Evolutionary conservation across 768 basidiomycete species (phyloP).

Genomic region (Mycena galericulata): DNA sequence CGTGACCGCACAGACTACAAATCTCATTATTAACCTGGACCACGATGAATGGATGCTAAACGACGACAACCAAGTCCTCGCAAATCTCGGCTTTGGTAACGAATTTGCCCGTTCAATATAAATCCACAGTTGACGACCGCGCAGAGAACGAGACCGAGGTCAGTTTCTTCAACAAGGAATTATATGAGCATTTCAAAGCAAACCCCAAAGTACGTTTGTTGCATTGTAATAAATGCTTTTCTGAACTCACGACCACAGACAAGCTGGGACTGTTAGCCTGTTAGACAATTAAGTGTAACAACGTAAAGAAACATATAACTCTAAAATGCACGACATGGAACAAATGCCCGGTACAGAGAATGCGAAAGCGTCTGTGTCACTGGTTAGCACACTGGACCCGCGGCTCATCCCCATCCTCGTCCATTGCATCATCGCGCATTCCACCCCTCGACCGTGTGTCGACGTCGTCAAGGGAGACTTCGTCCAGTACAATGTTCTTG

Average conservation of each 20-base stretch:
- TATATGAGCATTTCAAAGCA: conserved; percentile 84
- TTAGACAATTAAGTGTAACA: conserved; percentile 47
- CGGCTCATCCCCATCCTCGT: conserved; percentile 91
- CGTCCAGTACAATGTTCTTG: conserved; percentile 81
- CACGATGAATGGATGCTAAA: conserved; percentile 93
- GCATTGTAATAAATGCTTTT: background rate
- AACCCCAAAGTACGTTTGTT: conserved; percentile 77
- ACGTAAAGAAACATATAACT: conserved; percentile 45
- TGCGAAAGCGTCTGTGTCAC: conserved; percentile 50
- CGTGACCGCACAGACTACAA: conserved; percentile 76
- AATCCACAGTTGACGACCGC: background rate
- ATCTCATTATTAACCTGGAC: conserved; percentile 98
- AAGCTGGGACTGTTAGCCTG: conserved; percentile 56
- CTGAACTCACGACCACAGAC: conserved; percentile 45
- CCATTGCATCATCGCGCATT: conserved; percentile 85
- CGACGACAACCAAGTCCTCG: conserved; percentile 74
- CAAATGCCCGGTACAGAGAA: conserved; percentile 20
- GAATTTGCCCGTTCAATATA: conserved; percentile 4
- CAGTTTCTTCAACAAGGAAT: conserved; percentile 85
- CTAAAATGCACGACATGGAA: conserved; percentile 41
- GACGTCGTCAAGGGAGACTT: conserved; percentile 84
- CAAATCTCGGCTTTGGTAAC: conserved; percentile 81
- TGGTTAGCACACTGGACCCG: conserved; percentile 97
- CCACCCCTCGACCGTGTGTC: conserved; percentile 72
- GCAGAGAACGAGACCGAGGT: conserved; percentile 96